Evolutionary conservation across 495 filamentous ascomycete species (phyloP), one percentile per base, ranked within the genome.

Genomic region (Podospora bellae-mahoneyi): DNA sequence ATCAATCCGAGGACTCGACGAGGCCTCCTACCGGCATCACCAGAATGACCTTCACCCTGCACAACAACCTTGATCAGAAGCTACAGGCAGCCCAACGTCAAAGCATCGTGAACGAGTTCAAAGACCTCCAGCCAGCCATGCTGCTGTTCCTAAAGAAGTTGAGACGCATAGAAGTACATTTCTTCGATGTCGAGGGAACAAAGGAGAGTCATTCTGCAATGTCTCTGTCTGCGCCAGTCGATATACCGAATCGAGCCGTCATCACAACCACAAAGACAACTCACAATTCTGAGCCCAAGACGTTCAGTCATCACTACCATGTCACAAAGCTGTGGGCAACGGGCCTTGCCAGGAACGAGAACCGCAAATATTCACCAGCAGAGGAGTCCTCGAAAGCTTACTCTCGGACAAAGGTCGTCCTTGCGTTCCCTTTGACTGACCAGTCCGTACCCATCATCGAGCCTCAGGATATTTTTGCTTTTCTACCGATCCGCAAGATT

Each of bases 141-240:
- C 73, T 82, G 0, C 68, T 82, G 3, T 81, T 82, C 63, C 32
- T 82, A 64, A 79, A 74, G 68, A 79, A 80, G 13, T 62, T 82
- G 34, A 70, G 64, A 32, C 66, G 19, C 16, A 77, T 81, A 34
- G 61, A 78, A 2, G 65, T 81, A 10, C 30, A n/a, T 5, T 66
- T 76, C 9, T 74, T 74, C 65, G 68, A 76, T 62, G 65, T n/a
- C 3, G 60, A 4, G 7, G 60, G 30, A 30, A 75, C 10, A n/a
- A 28, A 2, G 26, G 18, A 5, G 27, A 13, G 18, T n/a, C 20
- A 19, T 63, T 64, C 55, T 4, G 18, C 3, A 2, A 48, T 48
- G 39, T 48, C 39, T 13, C 13, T 48, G 39, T 9, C 39, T 16
- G 2, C 18, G 55, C 55, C 54, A n/a, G 30, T 44, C 19, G 18